Evolutionary conservation across 2,329 filamentous ascomycete species (phyloP), one percentile per base, ranked within the genome.

Genomic region (Knoxdaviesia capensis): DNA sequence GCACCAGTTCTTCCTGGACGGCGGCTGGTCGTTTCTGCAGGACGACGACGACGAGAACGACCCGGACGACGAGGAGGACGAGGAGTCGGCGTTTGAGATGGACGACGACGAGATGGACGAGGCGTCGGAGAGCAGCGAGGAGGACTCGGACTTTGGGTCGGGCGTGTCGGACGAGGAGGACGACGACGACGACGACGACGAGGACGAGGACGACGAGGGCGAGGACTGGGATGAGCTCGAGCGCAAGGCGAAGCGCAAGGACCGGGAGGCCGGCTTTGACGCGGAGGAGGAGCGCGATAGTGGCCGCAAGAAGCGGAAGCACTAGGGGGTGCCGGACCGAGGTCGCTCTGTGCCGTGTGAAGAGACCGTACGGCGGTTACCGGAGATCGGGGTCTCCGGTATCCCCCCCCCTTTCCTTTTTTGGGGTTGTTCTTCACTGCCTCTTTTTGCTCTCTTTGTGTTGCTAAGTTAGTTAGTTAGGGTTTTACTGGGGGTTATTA

Each of bases 141-240:
- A 92, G 36, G 90, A 85, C 45, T 90, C 81, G 20, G 87, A 96
- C 47, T 96, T 90, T 55, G 87, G 93, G 52, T 88, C 88, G 54
- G 87, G 94, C 52, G 82, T 80, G 1, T 81, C 74, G 28, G 82
- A 79, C 3, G 82, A 88, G 48, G 88, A 85, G 31, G 86, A 88
- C 8, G 82, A 84, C 43, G 57, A 55, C 7, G 58, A 60, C 33
- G 59, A 61, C 32, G 75, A 69, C 40, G 80, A 81, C 11, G 58
- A 59, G 44, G 74, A 72, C 37, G 82, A 87, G 6, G 80, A 81
- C 38, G 81, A 84, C 8, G 82, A 77, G 48, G 80, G 81, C 40
- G 81, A 94, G 56, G 84, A 92, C 54, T 94, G 88, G 88, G 87
- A 96, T 56, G 86, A 92, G 59, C 58, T 94, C 45, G 88, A 94